These are phyloP conservation scores for Verbena officinalis DNA, from an alignment of 257 asterid species.

Conservation along the genomic window DNA sequence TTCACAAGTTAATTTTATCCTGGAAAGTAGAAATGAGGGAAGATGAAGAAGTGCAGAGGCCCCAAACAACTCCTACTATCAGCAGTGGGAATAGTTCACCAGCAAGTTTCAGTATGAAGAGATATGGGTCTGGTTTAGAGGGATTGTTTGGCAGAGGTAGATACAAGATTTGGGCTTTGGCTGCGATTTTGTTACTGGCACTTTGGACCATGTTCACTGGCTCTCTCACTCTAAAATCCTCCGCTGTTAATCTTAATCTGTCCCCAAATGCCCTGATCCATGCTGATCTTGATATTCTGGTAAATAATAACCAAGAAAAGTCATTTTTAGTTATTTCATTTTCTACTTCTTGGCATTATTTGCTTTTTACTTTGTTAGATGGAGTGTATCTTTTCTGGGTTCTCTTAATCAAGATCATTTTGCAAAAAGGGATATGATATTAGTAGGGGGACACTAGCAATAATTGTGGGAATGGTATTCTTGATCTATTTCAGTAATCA, in stretches of 20 bases:
- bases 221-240: conserved; percentile 81
- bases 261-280: conserved; percentile 50
- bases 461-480: background rate
- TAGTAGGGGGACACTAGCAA: background rate
- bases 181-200: conserved; percentile 74
- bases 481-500: conserved; percentile 6
- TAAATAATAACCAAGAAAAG: conserved; percentile 22
- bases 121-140: conserved; percentile 50
- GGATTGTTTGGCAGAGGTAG: conserved; percentile 71
- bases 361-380: background rate
- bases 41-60: conserved; percentile 54
- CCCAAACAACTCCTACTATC: conserved; percentile 35
- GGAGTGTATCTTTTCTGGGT: background rate
- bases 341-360: background rate
- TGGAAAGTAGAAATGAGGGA: conserved; percentile 61
- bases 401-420: background rate
- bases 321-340: background rate
- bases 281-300: conserved; percentile 87
- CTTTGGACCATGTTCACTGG: conserved; percentile 96
- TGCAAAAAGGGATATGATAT: background rate
- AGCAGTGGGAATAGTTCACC: conserved; percentile 30
- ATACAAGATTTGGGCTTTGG: conserved; percentile 89
- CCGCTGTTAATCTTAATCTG: conserved; percentile 57
- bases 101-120: conserved; percentile 42
- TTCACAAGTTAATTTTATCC: background rate